Evolutionary conservation across 2,329 filamentous ascomycete species (phyloP).

Genomic region (Sporothrix protearum): DNA sequence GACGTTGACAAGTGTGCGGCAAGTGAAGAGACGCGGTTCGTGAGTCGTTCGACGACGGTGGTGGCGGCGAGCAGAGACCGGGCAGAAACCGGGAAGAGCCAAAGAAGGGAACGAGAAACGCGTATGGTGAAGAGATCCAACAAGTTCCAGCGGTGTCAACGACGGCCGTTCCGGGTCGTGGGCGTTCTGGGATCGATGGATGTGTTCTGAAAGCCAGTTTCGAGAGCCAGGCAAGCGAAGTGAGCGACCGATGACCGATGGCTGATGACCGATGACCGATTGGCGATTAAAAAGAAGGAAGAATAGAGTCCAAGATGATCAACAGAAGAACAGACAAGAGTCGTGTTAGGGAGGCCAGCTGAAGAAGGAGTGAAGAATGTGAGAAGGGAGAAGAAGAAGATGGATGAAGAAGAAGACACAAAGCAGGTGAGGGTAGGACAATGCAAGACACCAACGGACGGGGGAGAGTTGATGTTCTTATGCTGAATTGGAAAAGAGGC

Average conservation of each 20-base stretch:
- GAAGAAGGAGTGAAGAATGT: neutral
- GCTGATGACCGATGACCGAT: neutral
- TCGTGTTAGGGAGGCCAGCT: slow-evolving; percentile 11
- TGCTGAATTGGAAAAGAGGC: slow-evolving; percentile 9
- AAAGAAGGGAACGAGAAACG: slow-evolving; percentile 21
- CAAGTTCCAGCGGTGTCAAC: neutral
- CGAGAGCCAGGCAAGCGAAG: slow-evolving; percentile 6
- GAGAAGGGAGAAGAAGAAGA: neutral
- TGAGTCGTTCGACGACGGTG: slow-evolving; percentile 21
- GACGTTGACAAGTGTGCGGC: neutral
- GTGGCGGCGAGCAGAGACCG: slow-evolving; percentile 11
- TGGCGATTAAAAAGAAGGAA: neutral
- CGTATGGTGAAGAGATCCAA: neutral
- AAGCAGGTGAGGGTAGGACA: neutral
- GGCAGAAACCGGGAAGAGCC: neutral
- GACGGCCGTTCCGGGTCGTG: neutral
- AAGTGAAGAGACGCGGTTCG: neutral
- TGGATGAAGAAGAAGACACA: neutral
- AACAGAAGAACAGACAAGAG: slow-evolving; percentile 6
- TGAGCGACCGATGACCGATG: neutral
- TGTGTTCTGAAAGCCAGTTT: slow-evolving; percentile 24
- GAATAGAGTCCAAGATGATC: neutral
- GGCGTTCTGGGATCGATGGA: slow-evolving; percentile 15
- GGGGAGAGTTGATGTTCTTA: slow-evolving; percentile 3
- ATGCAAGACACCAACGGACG: neutral